Conservation (phyloP, 345 rosid genomes). For the Cardiospermum halicacabum region DNA sequence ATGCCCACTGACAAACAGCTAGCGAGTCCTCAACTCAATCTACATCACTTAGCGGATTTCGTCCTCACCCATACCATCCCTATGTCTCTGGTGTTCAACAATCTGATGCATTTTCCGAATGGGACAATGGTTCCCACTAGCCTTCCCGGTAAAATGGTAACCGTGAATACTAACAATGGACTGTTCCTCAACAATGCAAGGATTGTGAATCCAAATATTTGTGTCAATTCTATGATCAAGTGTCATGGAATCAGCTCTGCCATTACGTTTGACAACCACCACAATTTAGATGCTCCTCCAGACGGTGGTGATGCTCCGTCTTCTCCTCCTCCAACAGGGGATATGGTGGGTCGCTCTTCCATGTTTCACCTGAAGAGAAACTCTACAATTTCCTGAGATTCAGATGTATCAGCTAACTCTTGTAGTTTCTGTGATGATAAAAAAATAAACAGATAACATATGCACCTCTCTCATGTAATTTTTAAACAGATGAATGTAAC, state of each 20-base stretch:
- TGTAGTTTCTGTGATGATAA: background rate
- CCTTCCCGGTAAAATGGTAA: constrained; percentile 24
- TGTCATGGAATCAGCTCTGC: constrained; percentile 38
- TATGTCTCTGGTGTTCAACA: constrained; percentile 13
- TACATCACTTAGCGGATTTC: constrained; percentile 23
- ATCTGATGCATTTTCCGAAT: constrained; percentile 32
- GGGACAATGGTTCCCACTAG: constrained; percentile 32
- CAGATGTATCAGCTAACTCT: background rate
- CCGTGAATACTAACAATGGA: constrained; percentile 20
- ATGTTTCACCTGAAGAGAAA: background rate
- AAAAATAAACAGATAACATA: background rate
- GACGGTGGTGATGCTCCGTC: background rate
- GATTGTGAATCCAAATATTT: constrained; percentile 30
- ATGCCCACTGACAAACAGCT: constrained; percentile 30
- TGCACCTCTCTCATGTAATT: too few species aligned
- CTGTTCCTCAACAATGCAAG: constrained; percentile 31
- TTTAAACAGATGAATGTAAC: too few species aligned
- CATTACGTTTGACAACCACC: constrained; percentile 4
- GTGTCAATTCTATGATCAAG: constrained; percentile 23
- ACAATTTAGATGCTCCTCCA: background rate
- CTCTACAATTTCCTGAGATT: background rate
- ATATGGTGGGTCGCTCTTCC: background rate
- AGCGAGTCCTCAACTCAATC: constrained; percentile 16
- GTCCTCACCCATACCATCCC: constrained; percentile 38
- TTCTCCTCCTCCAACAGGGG: background rate